Conservation (phyloP, 192 early-diverging fungal genomes). For the Allomyces javanicus region DNA sequence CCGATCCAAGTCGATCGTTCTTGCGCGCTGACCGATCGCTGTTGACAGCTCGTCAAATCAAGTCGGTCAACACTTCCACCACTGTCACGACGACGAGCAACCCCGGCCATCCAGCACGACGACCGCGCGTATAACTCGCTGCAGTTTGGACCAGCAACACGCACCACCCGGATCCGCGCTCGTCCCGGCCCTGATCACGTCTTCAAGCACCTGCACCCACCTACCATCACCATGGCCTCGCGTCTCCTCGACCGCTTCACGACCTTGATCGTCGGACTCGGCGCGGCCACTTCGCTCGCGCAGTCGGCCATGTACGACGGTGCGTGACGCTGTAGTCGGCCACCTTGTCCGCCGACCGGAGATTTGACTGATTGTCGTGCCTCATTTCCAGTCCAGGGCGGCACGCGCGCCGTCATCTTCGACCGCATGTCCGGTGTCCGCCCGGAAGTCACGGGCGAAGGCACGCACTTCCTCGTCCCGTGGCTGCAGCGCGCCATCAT, state of each 20-base stretch:
- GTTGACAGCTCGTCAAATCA: no score
- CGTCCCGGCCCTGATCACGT: no score
- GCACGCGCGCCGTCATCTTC: conserved; percentile 90
- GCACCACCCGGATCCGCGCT: no score
- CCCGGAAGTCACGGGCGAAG: conserved; percentile 59
- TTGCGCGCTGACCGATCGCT: no score
- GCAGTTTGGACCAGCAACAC: no score
- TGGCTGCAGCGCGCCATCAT: conserved; percentile 80
- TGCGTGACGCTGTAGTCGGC: conserved; percentile 12
- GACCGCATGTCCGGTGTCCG: conserved; percentile 85
- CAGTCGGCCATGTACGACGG: conserved; percentile 88
- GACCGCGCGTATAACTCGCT: no score
- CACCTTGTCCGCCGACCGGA: background rate
- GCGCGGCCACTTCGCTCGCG: conserved; percentile 39
- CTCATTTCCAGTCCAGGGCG: conserved; percentile 61
- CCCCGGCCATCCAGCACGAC: no score
- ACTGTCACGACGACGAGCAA: no score
- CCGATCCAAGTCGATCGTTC: no score
- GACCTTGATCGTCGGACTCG: conserved; percentile 58
- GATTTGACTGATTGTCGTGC: background rate
- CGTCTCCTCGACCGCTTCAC: conserved; percentile 43
- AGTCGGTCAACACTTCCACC: no score
- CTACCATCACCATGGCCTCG: background rate
- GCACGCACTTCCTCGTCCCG: conserved; percentile 95
- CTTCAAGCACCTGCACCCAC: no score